Evolutionary conservation across 495 filamentous ascomycete genomes (phyloP).

Genomic region (Polyplosphaeria fusca): DNA sequence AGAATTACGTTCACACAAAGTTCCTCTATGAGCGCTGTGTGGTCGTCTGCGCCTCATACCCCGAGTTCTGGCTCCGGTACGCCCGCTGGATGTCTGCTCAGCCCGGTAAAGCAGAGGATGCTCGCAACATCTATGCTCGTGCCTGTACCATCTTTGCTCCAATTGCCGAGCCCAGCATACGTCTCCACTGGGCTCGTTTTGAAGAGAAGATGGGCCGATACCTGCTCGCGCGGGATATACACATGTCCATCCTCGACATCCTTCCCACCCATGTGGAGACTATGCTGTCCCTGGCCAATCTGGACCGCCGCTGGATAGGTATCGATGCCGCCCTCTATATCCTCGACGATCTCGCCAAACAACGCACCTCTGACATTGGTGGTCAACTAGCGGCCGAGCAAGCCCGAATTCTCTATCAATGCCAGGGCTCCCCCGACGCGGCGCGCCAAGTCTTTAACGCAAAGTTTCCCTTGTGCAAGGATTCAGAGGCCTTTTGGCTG

Average conservation of each 20-base stretch:
- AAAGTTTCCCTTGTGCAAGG: slow-evolving; percentile 80
- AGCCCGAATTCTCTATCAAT: slow-evolving; percentile 86
- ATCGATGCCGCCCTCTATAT: slow-evolving; percentile 84
- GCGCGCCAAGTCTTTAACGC: slow-evolving; percentile 81
- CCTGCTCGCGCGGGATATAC: slow-evolving; percentile 77
- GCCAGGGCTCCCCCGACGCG: slow-evolving; percentile 79
- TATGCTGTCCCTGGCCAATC: slow-evolving; percentile 82
- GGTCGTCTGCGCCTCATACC: slow-evolving; percentile 88
- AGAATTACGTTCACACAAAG: slow-evolving; percentile 66
- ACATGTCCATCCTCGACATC: slow-evolving; percentile 69
- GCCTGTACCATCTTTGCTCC: slow-evolving; percentile 81
- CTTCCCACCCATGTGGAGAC: slow-evolving; percentile 79
- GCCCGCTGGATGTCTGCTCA: slow-evolving; percentile 95
- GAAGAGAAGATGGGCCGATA: slow-evolving; percentile 78
- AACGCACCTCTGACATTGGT: slow-evolving; percentile 69
- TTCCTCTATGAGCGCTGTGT: slow-evolving; percentile 94
- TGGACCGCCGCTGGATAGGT: slow-evolving; percentile 78
- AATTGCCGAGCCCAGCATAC: slow-evolving; percentile 72
- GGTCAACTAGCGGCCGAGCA: slow-evolving; percentile 85
- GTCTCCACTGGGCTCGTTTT: slow-evolving; percentile 89
- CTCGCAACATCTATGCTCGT: slow-evolving; percentile 88
- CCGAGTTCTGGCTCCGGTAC: slow-evolving; percentile 97
- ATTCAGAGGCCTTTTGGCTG: slow-evolving; percentile 88
- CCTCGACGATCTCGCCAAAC: slow-evolving; percentile 76
- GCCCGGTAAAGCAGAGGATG: slow-evolving; percentile 84